A percentile compares a stretch with the other conserved stretches of the same genome.
Conservation (phyloP, 345 rosid genomes). For the Passiflora organensis region DNA sequence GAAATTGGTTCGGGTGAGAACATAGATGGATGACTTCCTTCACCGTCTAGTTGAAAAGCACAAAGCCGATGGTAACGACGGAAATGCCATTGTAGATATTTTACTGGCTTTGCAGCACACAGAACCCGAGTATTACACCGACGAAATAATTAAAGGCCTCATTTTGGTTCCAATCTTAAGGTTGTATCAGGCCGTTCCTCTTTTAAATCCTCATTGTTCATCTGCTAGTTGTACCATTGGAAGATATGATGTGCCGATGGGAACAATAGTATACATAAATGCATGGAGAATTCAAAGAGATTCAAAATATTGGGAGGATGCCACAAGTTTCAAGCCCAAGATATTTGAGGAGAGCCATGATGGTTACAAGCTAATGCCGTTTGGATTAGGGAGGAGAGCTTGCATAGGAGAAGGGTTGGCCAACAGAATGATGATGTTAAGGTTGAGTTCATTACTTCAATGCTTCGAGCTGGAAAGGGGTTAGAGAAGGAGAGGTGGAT, state of each 20-base stretch:
- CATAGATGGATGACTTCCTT: not conserved
- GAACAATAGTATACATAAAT: constrained; percentile 38
- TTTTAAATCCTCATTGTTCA: not conserved
- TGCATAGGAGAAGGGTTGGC: constrained; percentile 53
- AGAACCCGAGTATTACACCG: too few species aligned
- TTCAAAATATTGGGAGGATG: constrained; percentile 41
- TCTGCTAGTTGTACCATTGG: constrained; percentile 9
- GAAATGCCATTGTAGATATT: not conserved
- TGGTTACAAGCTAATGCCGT: constrained; percentile 31
- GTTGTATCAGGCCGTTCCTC: not conserved
- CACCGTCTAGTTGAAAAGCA: not conserved
- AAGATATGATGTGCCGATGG: constrained; percentile 32
- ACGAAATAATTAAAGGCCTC: too few species aligned
- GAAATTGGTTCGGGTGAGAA: not conserved
- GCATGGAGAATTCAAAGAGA: constrained; percentile 53
- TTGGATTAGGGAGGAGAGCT: constrained; percentile 51
- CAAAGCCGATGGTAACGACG: not conserved
- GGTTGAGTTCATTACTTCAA: constrained; percentile 41
- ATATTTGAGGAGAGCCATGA: constrained; percentile 27
- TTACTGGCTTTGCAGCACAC: not conserved
- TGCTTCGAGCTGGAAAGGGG: constrained; percentile 56
- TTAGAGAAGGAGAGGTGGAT: constrained; percentile 31
- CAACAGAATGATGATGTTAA: constrained; percentile 24
- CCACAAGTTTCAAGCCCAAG: constrained; percentile 29
- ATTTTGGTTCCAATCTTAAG: not conserved